A percentile compares a stretch with the other conserved stretches of the same genome.
Conservation (phyloP, 108 stramenopile species). For the Nitzschia sp. region DNA sequence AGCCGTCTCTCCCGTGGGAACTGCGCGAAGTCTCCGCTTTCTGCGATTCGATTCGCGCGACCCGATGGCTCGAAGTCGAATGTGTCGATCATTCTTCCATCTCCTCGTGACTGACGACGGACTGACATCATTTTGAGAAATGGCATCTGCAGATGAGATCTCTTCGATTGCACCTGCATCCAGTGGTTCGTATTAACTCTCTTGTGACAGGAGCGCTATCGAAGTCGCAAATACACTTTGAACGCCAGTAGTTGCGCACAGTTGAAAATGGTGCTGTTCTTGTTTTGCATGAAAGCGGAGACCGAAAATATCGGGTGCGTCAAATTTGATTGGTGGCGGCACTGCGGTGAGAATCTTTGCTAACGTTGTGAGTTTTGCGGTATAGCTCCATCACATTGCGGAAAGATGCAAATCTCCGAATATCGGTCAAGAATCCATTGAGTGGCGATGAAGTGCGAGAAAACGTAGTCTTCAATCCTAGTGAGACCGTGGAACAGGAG, state of each 20-base stretch:
- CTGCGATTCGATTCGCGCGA: too few relatives aligned
- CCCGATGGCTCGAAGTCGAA: too few relatives aligned
- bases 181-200: too few relatives aligned
- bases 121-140: too few relatives aligned
- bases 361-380: not conserved
- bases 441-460: conserved; percentile 76
- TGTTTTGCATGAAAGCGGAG: conserved; percentile 84
- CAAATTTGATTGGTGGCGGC: not conserved
- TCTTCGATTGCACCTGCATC: too few relatives aligned
- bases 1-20: too few relatives aligned
- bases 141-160: too few relatives aligned
- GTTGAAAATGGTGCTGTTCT: conserved; percentile 66
- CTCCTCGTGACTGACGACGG: too few relatives aligned
- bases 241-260: not conserved
- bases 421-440: conserved; percentile 68
- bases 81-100: too few relatives aligned
- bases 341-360: not conserved
- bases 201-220: too few relatives aligned
- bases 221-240: not conserved
- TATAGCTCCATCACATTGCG: conserved; percentile 19
- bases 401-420: conserved; percentile 60
- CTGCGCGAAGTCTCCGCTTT: too few relatives aligned
- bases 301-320: conserved; percentile 62
- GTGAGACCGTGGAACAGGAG: conserved; percentile 76
- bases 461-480: conserved; percentile 76